Percentiles rank a stretch among this genome's conserved stretches.
Evolutionary conservation across 1,139 yeast genomes (phyloP).

Genomic region (Kodamaea suecica): DNA sequence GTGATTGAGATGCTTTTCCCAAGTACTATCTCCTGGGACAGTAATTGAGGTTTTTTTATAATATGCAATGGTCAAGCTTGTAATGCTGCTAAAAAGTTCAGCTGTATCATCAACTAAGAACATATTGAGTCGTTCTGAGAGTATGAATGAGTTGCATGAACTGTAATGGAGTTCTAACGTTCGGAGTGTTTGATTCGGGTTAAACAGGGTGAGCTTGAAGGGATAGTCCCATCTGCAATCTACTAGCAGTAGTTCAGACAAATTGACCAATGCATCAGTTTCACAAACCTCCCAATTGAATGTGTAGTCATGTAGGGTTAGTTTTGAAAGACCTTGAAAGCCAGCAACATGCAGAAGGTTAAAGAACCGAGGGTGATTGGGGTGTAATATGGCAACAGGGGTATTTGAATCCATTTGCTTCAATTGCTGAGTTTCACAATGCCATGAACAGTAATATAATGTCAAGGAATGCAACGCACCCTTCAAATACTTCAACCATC

Average conservation of each 20-base stretch:
- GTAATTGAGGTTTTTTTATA: constrained; percentile 6
- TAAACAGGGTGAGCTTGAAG: constrained; percentile 34
- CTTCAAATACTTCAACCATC: constrained; percentile 41
- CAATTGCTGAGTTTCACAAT: constrained; percentile 20
- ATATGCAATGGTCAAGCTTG: constrained; percentile 18
- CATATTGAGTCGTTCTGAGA: constrained; percentile 36
- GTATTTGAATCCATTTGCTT: constrained; percentile 5
- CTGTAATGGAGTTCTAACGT: constrained; percentile 27
- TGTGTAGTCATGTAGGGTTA: constrained; percentile 31
- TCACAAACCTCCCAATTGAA: constrained; percentile 29
- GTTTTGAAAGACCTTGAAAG: constrained; percentile 20
- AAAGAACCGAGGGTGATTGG: constrained; percentile 25
- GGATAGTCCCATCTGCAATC: constrained; percentile 50
- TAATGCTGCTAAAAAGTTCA: constrained; percentile 22
- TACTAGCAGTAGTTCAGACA: constrained; percentile 18
- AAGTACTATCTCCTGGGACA: constrained; percentile 6
- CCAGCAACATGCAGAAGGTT: constrained; percentile 30
- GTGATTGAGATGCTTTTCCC: constrained; percentile 9
- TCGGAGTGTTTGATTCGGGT: constrained; percentile 21
- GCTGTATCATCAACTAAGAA: constrained; percentile 23
- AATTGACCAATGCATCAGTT: constrained; percentile 10
- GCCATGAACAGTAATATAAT: constrained; percentile 26
- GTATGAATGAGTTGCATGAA: constrained; percentile 29
- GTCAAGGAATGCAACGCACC: constrained; percentile 20
- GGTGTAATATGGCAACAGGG: constrained; percentile 9